Percentiles rank a stretch among this genome's conserved stretches.
phyloP scores from a whole-genome alignment of 768 basidiomycete species.

The Tylopilus subfusipes region DNA sequence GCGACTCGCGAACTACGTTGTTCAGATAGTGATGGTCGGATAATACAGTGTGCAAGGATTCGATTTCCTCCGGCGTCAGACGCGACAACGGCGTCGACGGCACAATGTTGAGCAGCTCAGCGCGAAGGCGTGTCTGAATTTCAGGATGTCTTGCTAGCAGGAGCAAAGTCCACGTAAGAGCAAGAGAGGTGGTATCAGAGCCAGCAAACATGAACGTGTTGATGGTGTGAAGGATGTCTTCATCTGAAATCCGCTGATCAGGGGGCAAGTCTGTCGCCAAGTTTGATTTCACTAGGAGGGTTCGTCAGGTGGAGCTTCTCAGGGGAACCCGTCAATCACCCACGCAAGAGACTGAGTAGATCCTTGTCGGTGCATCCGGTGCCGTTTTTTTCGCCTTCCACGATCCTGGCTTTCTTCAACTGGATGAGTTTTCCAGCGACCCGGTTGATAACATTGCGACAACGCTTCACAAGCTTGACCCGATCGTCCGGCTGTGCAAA shows the following conservation, averaged over 20 bases:
- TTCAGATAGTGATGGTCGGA: slow-evolving; percentile 67
- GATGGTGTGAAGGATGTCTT: slow-evolving; percentile 81
- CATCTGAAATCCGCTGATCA: slow-evolving; percentile 77
- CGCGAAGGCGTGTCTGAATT: slow-evolving; percentile 66
- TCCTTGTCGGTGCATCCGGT: slow-evolving; percentile 62
- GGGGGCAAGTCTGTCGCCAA: slow-evolving; percentile 62
- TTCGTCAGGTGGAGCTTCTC: slow-evolving; percentile 6
- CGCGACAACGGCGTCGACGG: slow-evolving; percentile 40
- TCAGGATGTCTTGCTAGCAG: slow-evolving; percentile 65
- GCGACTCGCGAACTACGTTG: slow-evolving; percentile 69
- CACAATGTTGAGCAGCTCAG: slow-evolving; percentile 55
- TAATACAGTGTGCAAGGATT: slow-evolving; percentile 53
- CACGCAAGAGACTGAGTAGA: slow-evolving; percentile 72
- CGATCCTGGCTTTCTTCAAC: slow-evolving; percentile 72
- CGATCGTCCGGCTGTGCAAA: slow-evolving; percentile 50
- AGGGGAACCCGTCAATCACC: slow-evolving; percentile 27
- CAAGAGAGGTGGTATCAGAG: slow-evolving; percentile 81
- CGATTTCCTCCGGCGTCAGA: slow-evolving; percentile 62
- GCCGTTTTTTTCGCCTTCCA: slow-evolving; percentile 54
- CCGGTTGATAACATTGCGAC: slow-evolving; percentile 59
- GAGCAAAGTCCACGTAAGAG: slow-evolving; percentile 81
- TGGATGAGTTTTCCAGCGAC: slow-evolving; percentile 75
- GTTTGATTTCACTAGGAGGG: slow-evolving; percentile 73
- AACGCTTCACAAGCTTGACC: slow-evolving; percentile 47
- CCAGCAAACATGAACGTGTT: slow-evolving; percentile 91